phyloP scores from a whole-genome alignment of 805 yeast genomes.

The Yamadazyma tumulicola region DNA sequence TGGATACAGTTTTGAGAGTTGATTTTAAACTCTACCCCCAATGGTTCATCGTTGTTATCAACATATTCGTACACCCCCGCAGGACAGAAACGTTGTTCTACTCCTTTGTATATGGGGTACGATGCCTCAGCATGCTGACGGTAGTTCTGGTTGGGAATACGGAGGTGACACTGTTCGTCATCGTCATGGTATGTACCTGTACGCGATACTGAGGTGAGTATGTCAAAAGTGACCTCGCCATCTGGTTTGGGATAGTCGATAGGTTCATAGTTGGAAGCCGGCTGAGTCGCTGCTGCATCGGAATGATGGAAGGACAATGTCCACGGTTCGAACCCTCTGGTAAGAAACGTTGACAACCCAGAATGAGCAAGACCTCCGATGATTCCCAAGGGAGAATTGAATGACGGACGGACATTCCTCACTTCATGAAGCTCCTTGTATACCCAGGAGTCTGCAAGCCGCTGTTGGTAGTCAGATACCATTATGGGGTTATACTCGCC shows the following conservation, averaged over 20 bases:
- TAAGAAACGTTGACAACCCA: constrained; percentile 74
- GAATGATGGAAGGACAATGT: constrained; percentile 68
- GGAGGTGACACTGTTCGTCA: constrained; percentile 85
- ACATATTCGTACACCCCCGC: constrained; percentile 96
- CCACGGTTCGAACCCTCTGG: constrained; percentile 84
- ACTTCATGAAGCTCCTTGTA: constrained; percentile 77
- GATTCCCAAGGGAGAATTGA: constrained; percentile 69
- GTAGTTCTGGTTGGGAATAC: constrained; percentile 58
- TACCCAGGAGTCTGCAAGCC: constrained; percentile 78
- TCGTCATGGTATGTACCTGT: constrained; percentile 97
- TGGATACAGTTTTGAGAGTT: constrained; percentile 97
- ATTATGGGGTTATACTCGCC: constrained; percentile 36
- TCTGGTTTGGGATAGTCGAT: constrained; percentile 96
- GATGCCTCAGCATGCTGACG: constrained; percentile 63
- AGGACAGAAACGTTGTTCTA: constrained; percentile 92
- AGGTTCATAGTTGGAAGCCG: constrained; percentile 62
- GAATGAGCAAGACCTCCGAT: constrained; percentile 82
- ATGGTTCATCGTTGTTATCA: constrained; percentile 54
- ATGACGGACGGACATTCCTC: constrained; percentile 91
- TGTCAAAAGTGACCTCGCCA: constrained; percentile 86
- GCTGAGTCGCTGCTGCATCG: constrained; percentile 69
- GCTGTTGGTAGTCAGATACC: constrained; percentile 57
- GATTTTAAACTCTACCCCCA: constrained; percentile 84
- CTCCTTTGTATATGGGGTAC: constrained; percentile 77
- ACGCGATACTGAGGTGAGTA: constrained; percentile 90